phyloP scores from a whole-genome alignment of 768 basidiomycete genomes.

The Inosperma sp. region DNA sequence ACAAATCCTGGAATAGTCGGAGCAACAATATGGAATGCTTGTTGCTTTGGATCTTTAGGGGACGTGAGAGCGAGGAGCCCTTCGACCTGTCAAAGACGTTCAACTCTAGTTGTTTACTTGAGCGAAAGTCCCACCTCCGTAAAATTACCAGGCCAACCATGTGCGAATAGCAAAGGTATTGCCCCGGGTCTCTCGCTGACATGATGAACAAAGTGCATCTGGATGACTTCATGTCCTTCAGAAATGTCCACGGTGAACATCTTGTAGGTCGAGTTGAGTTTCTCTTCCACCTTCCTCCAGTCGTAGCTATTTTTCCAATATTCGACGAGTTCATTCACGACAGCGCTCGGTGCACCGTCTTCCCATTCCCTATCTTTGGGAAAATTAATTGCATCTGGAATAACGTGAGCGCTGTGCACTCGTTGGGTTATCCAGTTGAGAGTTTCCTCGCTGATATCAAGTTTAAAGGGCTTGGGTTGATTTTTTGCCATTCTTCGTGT shows the following conservation, averaged over 20 bases:
- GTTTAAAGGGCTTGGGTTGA: constrained; percentile 44
- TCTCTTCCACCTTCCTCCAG: constrained; percentile 45
- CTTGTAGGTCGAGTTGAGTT: constrained; percentile 44
- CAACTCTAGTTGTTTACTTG: background rate
- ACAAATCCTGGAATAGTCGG: constrained; percentile 32
- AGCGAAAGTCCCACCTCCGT: constrained; percentile 24
- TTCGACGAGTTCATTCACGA: constrained; percentile 39
- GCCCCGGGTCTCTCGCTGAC: constrained; percentile 37
- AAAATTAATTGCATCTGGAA: constrained; percentile 42
- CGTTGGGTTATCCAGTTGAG: constrained; percentile 39
- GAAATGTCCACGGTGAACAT: constrained; percentile 50
- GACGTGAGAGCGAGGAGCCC: constrained; percentile 26
- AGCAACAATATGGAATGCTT: constrained; percentile 32
- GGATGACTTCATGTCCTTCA: constrained; percentile 41
- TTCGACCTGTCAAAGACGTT: constrained; percentile 22
- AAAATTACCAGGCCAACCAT: constrained; percentile 47
- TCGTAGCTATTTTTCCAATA: constrained; percentile 45
- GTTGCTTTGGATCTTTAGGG: constrained; percentile 26
- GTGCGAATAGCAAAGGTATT: constrained; percentile 51
- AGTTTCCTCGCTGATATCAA: constrained; percentile 35
- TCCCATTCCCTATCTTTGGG: constrained; percentile 43
- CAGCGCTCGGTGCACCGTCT: constrained; percentile 42
- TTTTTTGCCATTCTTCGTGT: no score
- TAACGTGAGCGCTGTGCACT: constrained; percentile 36
- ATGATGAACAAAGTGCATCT: constrained; percentile 52